Base-by-base conservation (phyloP, 768 basidiomycete genomes). In the Chalciporus chontae region DNA sequence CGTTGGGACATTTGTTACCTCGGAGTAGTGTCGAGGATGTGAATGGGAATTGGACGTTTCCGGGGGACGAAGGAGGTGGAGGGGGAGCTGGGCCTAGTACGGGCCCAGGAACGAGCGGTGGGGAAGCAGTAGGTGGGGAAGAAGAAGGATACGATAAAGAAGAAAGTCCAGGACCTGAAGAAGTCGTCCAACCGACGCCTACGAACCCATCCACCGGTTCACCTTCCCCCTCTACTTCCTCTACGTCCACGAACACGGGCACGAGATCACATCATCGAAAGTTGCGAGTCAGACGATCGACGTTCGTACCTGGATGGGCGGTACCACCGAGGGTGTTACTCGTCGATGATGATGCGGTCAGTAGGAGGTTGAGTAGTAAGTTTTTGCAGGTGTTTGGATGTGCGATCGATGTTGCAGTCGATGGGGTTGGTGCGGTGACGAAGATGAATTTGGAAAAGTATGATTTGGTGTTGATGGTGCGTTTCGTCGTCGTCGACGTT, bases 361-460 rank as follows among this genome's bases (percentile, higher is more conserved):
- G 87, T 65, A 71, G 94, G 50, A 86, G 85, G 64, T 70, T 98
- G 50, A 86, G 87, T 54, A 88, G 83, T 75, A 96, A 94, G 72
- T 95, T 97, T 66, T 68, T 98, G 65, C 87, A 95, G 71, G 89
- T 96, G 39, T 94, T 94, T 69, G 95, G 95, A 34, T 96, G 94
- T 68, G 84, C 85, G 59, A 93, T 87, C 48, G 95, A 97, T 59
- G 87, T 95, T 36, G 95, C 94, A 2, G 90, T 94, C 32, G 93
- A 97, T 65, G 95, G 94, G 0, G 80, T 91, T 5, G 83, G 82
- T 1, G 95, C 95, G 0, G 93, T 98, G 47, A 86, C 87, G 59
- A 95, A 92, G 78, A 96, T 97, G 92, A 94, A 95, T 70, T 65
- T 89, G 65, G 90, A 90, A 60, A 93, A 94, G 73, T 97, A 96